Conservation (phyloP, 2,329 filamentous ascomycete species). For the Chaetomiaceae sp. region DNA sequence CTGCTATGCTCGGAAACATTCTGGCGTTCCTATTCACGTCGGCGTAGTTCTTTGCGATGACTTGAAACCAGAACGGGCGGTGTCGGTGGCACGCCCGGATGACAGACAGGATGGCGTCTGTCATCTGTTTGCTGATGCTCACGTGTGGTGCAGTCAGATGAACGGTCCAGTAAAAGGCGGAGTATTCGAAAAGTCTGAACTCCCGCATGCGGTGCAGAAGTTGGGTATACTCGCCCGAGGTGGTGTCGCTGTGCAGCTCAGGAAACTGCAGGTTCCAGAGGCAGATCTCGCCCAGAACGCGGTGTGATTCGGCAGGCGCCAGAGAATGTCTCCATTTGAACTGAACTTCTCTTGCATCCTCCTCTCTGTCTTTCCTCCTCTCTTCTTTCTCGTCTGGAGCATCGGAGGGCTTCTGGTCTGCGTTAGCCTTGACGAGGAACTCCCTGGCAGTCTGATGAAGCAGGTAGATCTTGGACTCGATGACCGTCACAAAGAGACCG, state of each 20-base stretch:
- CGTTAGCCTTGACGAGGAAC: slow-evolving; percentile 20
- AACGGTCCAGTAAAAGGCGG: slow-evolving; percentile 21
- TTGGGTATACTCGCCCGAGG: neutral
- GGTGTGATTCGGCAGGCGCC: slow-evolving; percentile 12
- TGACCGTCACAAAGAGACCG: slow-evolving; percentile 25
- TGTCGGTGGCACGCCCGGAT: slow-evolving; percentile 12
- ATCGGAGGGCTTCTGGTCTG: neutral
- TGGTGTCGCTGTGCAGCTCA: neutral
- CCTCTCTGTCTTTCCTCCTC: neutral
- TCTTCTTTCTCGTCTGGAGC: neutral
- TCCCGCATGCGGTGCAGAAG: neutral
- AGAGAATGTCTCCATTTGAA: slow-evolving; percentile 15
- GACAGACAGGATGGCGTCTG: slow-evolving; percentile 14
- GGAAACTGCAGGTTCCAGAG: slow-evolving; percentile 15
- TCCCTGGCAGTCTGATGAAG: slow-evolving; percentile 27
- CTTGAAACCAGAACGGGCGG: slow-evolving; percentile 11
- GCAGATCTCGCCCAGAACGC: slow-evolving; percentile 18
- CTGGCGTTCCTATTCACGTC: neutral
- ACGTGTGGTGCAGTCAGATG: slow-evolving; percentile 20
- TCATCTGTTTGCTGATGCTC: slow-evolving; percentile 10
- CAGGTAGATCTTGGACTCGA: slow-evolving; percentile 23
- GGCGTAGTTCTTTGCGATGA: too few relatives aligned
- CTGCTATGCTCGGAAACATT: neutral
- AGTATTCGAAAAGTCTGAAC: slow-evolving; percentile 23
- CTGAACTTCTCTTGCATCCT: too few relatives aligned